Evolutionary conservation across 805 yeast species (phyloP).

Genomic region (Metschnikowia aberdeeniae): DNA sequence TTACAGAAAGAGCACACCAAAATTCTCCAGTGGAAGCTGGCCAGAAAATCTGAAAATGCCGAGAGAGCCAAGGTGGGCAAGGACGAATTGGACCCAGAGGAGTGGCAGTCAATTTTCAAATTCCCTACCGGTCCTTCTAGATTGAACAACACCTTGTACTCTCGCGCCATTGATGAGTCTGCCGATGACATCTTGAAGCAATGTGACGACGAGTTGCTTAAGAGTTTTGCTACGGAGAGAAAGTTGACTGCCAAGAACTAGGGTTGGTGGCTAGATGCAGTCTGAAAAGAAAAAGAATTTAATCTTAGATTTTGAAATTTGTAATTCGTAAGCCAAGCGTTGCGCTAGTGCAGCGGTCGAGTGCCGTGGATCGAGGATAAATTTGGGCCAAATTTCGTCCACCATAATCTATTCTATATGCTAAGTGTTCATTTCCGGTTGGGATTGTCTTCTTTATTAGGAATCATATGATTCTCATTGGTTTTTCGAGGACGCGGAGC

Average conservation of each 20-base stretch:
- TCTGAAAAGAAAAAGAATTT: constrained; percentile 1
- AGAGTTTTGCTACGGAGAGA: constrained; percentile 56
- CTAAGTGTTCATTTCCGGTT: not conserved
- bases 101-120: constrained; percentile 63
- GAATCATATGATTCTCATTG: not conserved
- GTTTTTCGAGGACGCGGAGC: not conserved
- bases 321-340: not conserved
- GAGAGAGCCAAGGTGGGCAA: constrained; percentile 57
- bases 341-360: not conserved
- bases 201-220: constrained; percentile 63
- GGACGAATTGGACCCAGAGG: constrained; percentile 51
- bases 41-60: constrained; percentile 61
- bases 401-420: too few relatives aligned
- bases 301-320: not conserved
- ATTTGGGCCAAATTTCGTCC: not conserved
- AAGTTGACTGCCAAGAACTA: constrained; percentile 35
- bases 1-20: constrained; percentile 65
- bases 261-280: constrained; percentile 9
- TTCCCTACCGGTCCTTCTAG: constrained; percentile 74
- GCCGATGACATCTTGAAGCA: constrained; percentile 69
- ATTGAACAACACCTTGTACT: constrained; percentile 63
- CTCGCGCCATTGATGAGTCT: constrained; percentile 64
- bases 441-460: not conserved
- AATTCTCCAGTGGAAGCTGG: constrained; percentile 71
- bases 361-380: not conserved